Base-by-base conservation (phyloP, 257 asterid species). In the Lycium barbarum region DNA sequence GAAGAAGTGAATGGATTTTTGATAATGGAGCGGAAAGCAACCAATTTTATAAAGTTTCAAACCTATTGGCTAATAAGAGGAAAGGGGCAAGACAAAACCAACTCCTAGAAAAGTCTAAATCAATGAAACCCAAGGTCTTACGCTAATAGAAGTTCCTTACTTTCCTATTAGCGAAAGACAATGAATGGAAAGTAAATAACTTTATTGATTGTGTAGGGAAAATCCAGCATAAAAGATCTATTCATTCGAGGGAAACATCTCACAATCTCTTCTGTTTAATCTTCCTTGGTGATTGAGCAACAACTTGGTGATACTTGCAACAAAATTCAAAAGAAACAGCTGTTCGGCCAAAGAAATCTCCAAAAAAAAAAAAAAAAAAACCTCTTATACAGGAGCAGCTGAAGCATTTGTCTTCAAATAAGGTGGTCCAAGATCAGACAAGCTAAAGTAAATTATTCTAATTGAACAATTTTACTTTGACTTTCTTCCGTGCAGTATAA, bases 81-180 rank as follows among this genome's bases (percentile, higher is more conserved):
- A 9, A 70, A 40, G 53, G 79, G 9, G 35, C 54, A 70, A 14
- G 9, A 15, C 35, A 40, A 70, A 8, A 17, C 17, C 3, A 54
- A 17, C 79, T 38, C 33, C 15, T 40, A 40, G 79, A 70, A 66
- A 38, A 70, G 6, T 70, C 18, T 36, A 68, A 9, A 43, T 43
- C 57, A 71, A 74, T 80, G 79, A 49, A 54, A 83, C 87, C 84
- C 84, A 84, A 59, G 81, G 76, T 87, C 81, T 33, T 36, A 13
- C 40, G 38, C 83, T 67, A 84, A 87, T 71, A 84, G 71, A 84
- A 80, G 71, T 71, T 83, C 59, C 85, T 86, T 68, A 86, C 80
- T 84, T 86, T 86, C 83, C 82, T 79, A 83, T 59, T 67, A 83
- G 81, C 35, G 18, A 86, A 86, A 40, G 63, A 76, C 63, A 74